Base-by-base conservation (phyloP, 83 land plant species). In the Picea abies region DNA sequence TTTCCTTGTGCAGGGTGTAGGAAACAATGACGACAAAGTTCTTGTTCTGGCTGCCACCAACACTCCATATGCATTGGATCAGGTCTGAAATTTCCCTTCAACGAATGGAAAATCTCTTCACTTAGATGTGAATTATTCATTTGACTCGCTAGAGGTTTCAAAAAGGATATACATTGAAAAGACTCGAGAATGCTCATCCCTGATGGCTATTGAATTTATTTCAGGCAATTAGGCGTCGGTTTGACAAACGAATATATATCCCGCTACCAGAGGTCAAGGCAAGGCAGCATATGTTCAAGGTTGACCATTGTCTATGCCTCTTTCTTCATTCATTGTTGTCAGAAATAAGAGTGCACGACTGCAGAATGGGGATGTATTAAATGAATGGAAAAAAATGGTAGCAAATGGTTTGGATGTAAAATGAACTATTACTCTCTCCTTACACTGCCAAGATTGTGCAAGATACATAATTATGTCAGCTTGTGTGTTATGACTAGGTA, bases 221-320 rank as follows among this genome's bases (percentile, higher is more conserved):
- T 32, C 90, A 97, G 99, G 99, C 99, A 60, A 91, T 97, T 63
- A 81, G 99, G 60, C 83, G 99, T 60, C 91, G 99, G 65, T 96
- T 97, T 93, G 99, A 97, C 88, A 97, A 97, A 90, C 90, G 99
- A 7, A 97, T 97, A 49, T 96, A 97, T 72, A 97, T 97, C 84
- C 99, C 99, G 70, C 96, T 97, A 22, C 99, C 99, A 70, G 99
- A 97, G 79, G n/a, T 85, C 84, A 97, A 97, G 83, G 99, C 99
- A 56, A 90, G 99, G 76, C 97, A 96, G 77, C 99, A 97, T 71
- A 97, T 97, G 97, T 97, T 97, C 90, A 97, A 97, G 90, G 99
- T 97, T 86, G 63, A 41, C 60, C 52, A 49, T 14, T 76, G 14
- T 47, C 44, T 17, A 10, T 32, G 37, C 66, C 12, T 79, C 14